A percentile compares a stretch with the other conserved stretches of the same genome.
These are phyloP conservation scores for Thermothielavioides terrestris DNA, from an alignment of 495 filamentous ascomycete genomes.

Conservation along the genomic window DNA sequence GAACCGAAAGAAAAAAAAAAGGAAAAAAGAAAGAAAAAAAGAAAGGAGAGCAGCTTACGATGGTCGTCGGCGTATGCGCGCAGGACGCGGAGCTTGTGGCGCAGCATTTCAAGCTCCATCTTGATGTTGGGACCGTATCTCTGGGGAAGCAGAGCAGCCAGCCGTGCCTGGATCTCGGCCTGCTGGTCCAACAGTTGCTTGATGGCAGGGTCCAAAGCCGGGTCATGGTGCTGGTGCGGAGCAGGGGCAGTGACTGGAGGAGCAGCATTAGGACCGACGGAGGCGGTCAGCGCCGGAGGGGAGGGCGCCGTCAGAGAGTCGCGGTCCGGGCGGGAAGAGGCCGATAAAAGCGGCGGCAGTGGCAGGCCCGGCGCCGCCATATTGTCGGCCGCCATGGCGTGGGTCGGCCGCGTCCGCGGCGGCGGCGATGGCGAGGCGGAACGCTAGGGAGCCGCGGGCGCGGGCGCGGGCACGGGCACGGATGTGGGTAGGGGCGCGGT, in stretches of 20 bases:
- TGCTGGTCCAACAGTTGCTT: slow-evolving; percentile 39
- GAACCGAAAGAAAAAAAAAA: slow-evolving; percentile 1
- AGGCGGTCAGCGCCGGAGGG: slow-evolving; percentile 12
- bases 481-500: background rate
- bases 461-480: background rate
- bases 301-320: slow-evolving; percentile 20
- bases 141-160: slow-evolving; percentile 36
- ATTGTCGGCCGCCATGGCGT: slow-evolving; percentile 25
- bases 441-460: background rate
- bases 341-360: slow-evolving; percentile 10
- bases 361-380: slow-evolving; percentile 17
- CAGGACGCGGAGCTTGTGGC: slow-evolving; percentile 38
- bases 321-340: slow-evolving; percentile 20
- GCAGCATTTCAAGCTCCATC: slow-evolving; percentile 40
- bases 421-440: background rate
- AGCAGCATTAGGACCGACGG: slow-evolving; percentile 8
- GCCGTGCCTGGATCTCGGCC: slow-evolving; percentile 42
- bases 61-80: slow-evolving; percentile 34
- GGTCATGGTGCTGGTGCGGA: slow-evolving; percentile 21
- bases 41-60: slow-evolving; percentile 29
- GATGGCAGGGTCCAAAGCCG: slow-evolving; percentile 38
- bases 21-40: background rate
- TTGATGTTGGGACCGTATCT: slow-evolving; percentile 37
- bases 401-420: background rate
- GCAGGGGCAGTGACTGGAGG: slow-evolving; percentile 1